Conservation (phyloP, 331 rosid species). For the Malus hybrid region DNA sequence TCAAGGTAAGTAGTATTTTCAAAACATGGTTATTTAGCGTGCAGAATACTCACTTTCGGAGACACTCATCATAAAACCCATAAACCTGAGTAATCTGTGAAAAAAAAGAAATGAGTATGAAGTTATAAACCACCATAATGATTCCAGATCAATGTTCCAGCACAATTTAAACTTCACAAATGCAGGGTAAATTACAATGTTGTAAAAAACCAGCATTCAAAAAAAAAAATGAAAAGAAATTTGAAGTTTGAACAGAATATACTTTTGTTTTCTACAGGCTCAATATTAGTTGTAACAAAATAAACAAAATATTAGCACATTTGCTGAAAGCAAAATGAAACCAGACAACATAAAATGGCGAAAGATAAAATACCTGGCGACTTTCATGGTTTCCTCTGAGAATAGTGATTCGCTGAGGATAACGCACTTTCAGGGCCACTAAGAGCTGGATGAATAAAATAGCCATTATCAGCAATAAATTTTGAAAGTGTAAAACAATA, state of each 20-base stretch:
- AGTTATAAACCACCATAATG: background rate
- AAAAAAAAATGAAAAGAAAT: background rate
- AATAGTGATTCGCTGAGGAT: constrained; percentile 92
- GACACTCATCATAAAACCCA: constrained; percentile 92
- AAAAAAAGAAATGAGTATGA: constrained; percentile 10
- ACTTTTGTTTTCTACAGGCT: background rate
- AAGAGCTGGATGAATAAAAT: constrained; percentile 62
- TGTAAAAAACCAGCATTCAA: background rate
- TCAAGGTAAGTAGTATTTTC: background rate
- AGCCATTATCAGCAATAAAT: constrained; percentile 17
- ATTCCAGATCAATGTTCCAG: background rate
- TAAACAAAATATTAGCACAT: background rate
- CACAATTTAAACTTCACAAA: background rate
- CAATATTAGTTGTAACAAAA: background rate
- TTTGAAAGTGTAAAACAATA: background rate
- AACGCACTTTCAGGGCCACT: constrained; percentile 90
- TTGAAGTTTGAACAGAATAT: background rate
- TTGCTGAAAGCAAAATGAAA: background rate
- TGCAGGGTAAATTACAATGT: background rate
- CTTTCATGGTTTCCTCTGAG: constrained; percentile 99
- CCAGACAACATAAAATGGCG: background rate
- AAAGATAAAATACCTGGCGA: constrained; percentile 64
- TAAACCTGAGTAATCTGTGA: constrained; percentile 90
- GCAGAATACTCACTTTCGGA: constrained; percentile 71
- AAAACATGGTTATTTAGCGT: background rate